Base-by-base conservation (phyloP, 2,329 filamentous ascomycete species). In the Dothideomycetes sp. region DNA sequence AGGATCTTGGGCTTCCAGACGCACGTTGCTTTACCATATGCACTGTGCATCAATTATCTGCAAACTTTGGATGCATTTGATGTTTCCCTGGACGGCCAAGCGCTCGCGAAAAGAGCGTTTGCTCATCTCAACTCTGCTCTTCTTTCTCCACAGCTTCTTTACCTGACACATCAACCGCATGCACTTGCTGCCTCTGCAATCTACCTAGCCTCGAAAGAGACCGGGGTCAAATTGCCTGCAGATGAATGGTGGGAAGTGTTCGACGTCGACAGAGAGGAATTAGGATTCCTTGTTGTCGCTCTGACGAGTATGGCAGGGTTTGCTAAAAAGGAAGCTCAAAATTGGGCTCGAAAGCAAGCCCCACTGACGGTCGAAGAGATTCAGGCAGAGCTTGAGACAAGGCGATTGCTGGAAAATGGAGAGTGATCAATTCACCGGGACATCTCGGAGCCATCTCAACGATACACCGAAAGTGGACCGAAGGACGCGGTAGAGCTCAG, bases 161-260 rank as follows among this genome's bases (percentile, higher is more conserved):
- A 93, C 58, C 67, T 94, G 19, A 96, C 91, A 3, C 88, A 95
- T 55, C 91, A 96, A 57, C 89, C 91, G 1, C 75, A 82, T 45
- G 76, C 80, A 17, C 68, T 98, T 8, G 89, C 91, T 4, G 85
- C 86, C 2, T 84, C 88, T 2, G 85, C 88, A 1, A 82, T 95
- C 22, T 98, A 96, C 57, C 75, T 86, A n/a, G 84, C 89, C 0
- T 83, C 86, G 1, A 73, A 80, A 33, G 87, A 96, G 49, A 59
- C 75, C 1, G 79, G 73, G 0, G 75, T 83, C 10, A 87, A 84
- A 58, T 71, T 95, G 62, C 86, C 89, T 0, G 82, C 83, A 47
- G 76, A 75, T 35, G 80, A 85, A 47, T 98, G 91, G 91, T 98
- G 91, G 91, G 88, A 95, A 60, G 85, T 96, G 0, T 96, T 96